A percentile compares a stretch with the other conserved stretches of the same genome.
These are phyloP conservation scores for Saccharum officinarum DNA, from an alignment of 176 grass and related monocot species.

Conservation along the genomic window DNA sequence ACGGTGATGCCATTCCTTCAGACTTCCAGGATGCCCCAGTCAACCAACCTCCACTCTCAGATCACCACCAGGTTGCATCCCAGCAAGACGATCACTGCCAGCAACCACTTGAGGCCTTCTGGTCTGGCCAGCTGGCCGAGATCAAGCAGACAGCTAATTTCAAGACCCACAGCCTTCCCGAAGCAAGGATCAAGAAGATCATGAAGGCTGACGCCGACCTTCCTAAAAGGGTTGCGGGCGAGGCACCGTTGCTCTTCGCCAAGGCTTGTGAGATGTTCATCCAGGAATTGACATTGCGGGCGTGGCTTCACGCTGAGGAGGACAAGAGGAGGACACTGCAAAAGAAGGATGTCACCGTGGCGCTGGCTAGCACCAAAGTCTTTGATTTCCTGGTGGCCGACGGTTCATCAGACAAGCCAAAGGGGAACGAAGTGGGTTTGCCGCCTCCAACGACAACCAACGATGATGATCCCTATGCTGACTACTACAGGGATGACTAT, in stretches of 20 bases:
- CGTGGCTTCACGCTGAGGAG: constrained; percentile 27
- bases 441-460: not conserved
- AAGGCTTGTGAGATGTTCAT: constrained; percentile 40
- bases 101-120: constrained; percentile 21
- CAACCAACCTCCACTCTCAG: not conserved
- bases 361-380: not conserved
- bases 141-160: constrained; percentile 20
- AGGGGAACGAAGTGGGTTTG: not conserved
- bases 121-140: not conserved
- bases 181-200: constrained; percentile 40
- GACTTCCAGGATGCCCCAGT: constrained; percentile 2
- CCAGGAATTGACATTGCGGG: constrained; percentile 17
- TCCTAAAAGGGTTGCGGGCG: not conserved
- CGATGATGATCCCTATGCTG: not conserved
- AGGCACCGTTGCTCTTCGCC: not conserved
- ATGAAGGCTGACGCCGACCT: constrained; percentile 12
- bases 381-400: constrained; percentile 20
- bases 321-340: constrained; percentile 21
- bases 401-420: not conserved
- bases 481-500: not conserved
- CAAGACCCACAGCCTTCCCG: constrained; percentile 20
- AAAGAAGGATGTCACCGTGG: not conserved
- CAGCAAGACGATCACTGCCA: constrained; percentile 34
- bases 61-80: constrained; percentile 45
- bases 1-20: constrained; percentile 9